Evolutionary conservation across 2,329 filamentous ascomycete genomes (phyloP).

Genomic region (Elsinoe necatrix): DNA sequence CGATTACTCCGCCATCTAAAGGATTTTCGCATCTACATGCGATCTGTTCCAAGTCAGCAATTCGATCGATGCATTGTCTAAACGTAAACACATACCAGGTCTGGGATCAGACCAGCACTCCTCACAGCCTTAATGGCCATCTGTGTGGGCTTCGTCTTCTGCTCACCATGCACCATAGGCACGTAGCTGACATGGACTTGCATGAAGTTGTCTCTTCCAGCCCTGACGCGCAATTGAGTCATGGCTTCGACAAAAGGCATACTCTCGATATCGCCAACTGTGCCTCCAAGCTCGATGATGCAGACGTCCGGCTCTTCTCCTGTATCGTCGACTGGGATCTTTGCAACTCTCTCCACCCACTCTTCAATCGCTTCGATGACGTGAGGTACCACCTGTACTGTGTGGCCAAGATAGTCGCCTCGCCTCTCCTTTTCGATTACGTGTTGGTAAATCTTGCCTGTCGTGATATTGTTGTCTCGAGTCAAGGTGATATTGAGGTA

Average conservation of each 20-base stretch:
- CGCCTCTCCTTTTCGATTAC: constrained; percentile 68
- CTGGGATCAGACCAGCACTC: constrained; percentile 59
- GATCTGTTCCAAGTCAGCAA: constrained; percentile 48
- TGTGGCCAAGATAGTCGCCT: constrained; percentile 79
- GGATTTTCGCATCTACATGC: constrained; percentile 81
- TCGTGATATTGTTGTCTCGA: constrained; percentile 91
- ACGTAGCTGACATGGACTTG: constrained; percentile 86
- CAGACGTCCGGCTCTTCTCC: constrained; percentile 80
- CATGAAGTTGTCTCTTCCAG: constrained; percentile 71
- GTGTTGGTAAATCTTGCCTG: constrained; percentile 87
- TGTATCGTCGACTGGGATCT: constrained; percentile 77
- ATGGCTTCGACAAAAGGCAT: constrained; percentile 83
- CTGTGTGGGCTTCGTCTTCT: constrained; percentile 97
- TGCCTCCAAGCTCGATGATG: constrained; percentile 66
- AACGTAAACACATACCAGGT: constrained; percentile 44
- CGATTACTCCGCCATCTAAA: constrained; percentile 63
- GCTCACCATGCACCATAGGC: constrained; percentile 65
- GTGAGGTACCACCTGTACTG: constrained; percentile 88
- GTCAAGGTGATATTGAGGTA: constrained; percentile 77
- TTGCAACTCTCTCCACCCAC: constrained; percentile 81
- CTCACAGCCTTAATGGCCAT: constrained; percentile 77
- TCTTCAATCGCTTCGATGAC: constrained; percentile 86
- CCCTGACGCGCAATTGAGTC: constrained; percentile 64
- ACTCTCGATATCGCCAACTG: constrained; percentile 75
- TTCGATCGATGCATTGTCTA: background rate